Base-by-base conservation (phyloP, 148 eudicot genomes). In the Persicaria maculosa region DNA sequence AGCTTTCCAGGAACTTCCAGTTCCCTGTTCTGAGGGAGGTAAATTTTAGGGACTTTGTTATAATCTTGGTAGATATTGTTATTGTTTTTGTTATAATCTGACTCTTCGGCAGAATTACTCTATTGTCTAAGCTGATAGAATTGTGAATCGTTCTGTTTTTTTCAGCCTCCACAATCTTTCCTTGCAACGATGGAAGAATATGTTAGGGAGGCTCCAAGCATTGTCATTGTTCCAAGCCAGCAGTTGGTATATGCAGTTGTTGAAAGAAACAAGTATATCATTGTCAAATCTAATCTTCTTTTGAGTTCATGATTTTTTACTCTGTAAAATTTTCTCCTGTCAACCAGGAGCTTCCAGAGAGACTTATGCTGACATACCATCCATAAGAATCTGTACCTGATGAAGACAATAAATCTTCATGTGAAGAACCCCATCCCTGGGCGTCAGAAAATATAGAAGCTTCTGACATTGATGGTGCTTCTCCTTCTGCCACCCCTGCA, bases 11-110 rank as follows among this genome's bases (percentile, higher is more conserved):
- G 59, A 95, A 95, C 80, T 95, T 95, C 79, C 99, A 95, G 77
- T 95, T 95, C 81, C 99, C 99, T 77, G 89, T 85, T 67, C 78
- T 95, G 83, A 84, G 87, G 84, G 99, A 95, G 96, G 99, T 95
- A 85, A 82, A 69, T 47, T 59, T 22, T 1, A 2, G 40, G 40
- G 40, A 31, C 40, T 22, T 31, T 31, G 40, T 31, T 31, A 31
- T 31, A 31, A 31, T 31, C 40, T 31, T 31, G 40, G 40, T 31
- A 31, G 40, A 31, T 2, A 31, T 31, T 31, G 40, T 31, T 31
- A 31, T 31, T 31, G 40, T 54, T 54, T 15, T 52, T 52, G 12
- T 59, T 59, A 59, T 22, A 14, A 20, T 59, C 11, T 57, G 64
- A 25, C 8, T 57, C 55, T 59, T 5, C 19, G 43, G 14, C 31